These are phyloP conservation scores for Peronosclerospora sorghi DNA, from an alignment of 352 stramenopile species.

Conservation along the genomic window DNA sequence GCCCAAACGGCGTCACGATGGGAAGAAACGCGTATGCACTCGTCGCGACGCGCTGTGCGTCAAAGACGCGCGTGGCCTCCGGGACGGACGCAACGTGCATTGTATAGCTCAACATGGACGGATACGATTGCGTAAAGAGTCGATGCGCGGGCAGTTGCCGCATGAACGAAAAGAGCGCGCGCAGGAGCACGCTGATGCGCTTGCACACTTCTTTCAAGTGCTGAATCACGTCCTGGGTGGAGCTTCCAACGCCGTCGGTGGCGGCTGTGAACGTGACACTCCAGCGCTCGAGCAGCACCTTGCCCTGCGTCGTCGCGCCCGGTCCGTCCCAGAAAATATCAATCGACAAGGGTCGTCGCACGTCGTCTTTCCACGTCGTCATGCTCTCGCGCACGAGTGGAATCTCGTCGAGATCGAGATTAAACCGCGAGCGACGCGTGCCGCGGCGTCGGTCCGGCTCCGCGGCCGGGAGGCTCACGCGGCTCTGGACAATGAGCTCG, in stretches of 20 bases:
- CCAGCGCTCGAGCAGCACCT: constrained; percentile 70
- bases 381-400: constrained; percentile 55
- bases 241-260: constrained; percentile 6
- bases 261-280: constrained; percentile 32
- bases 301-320: constrained; percentile 16
- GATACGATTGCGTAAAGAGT: constrained; percentile 56
- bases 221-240: constrained; percentile 59
- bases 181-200: constrained; percentile 60
- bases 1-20: constrained; percentile 68
- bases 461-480: constrained; percentile 54
- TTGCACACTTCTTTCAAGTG: constrained; percentile 76
- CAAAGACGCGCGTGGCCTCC: constrained; percentile 25
- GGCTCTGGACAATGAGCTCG: constrained; percentile 74
- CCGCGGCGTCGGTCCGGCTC: constrained; percentile 31
- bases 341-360: constrained; percentile 51
- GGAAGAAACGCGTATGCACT: constrained; percentile 67
- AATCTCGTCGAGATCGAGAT: constrained; percentile 78
- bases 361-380: constrained; percentile 56
- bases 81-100: constrained; percentile 26
- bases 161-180: constrained; percentile 69
- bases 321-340: constrained; percentile 49
- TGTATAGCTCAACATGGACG: constrained; percentile 49
- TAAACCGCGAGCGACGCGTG: constrained; percentile 61
- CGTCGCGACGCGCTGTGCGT: constrained; percentile 23
- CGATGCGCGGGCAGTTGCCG: constrained; percentile 56